Conservation (phyloP, 2,329 filamentous ascomycete genomes). For the Ascochyta rabiei region DNA sequence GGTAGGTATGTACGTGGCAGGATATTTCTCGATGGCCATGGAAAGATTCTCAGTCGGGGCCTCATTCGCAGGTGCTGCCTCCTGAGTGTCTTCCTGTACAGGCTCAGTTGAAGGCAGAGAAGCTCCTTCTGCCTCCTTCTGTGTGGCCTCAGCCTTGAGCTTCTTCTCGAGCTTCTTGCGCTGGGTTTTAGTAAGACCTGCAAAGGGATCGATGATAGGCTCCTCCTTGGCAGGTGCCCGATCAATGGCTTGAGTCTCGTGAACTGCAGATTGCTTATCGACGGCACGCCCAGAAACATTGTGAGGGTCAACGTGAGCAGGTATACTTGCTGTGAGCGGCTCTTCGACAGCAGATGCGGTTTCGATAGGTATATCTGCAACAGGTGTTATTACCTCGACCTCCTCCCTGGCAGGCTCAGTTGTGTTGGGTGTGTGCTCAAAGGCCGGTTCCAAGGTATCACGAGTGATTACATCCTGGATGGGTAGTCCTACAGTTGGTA, state of each 20-base stretch:
- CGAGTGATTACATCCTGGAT: background rate
- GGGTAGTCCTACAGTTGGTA: background rate
- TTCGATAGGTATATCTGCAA: background rate
- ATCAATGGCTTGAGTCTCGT: background rate
- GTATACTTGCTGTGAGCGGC: conserved; percentile 20
- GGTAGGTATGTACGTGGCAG: background rate
- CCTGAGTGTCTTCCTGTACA: background rate
- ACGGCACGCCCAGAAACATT: background rate
- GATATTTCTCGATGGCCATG: background rate
- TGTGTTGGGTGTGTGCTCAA: background rate
- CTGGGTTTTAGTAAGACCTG: conserved; percentile 34
- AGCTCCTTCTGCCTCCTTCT: conserved; percentile 11
- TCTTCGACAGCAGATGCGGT: conserved; percentile 47
- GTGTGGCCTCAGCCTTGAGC: conserved; percentile 41
- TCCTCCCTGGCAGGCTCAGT: background rate
- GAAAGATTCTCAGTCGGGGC: background rate
- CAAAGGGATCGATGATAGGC: conserved; percentile 29
- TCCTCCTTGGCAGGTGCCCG: background rate
- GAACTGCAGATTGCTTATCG: background rate
- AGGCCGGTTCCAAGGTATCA: conserved; percentile 1
- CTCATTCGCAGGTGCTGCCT: background rate
- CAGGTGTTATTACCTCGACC: background rate
- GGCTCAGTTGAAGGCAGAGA: background rate
- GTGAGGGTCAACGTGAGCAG: background rate
- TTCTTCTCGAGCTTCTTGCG: conserved; percentile 40